Evolutionary conservation across 1,284 basidiomycete genomes (phyloP).

Genomic region (Irpex sp.): DNA sequence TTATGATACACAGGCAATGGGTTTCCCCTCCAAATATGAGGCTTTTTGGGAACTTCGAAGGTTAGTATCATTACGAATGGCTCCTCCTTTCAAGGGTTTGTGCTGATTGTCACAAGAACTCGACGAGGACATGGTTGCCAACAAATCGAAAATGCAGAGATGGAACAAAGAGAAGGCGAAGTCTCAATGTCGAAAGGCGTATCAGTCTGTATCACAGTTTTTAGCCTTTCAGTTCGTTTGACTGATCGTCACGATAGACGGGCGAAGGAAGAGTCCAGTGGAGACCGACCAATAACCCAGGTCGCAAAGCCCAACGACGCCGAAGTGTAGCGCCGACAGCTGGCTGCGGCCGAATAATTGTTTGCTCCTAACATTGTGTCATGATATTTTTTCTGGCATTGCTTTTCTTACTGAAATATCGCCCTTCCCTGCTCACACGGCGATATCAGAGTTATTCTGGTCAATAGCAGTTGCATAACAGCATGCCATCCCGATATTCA

Average conservation of each 20-base stretch:
- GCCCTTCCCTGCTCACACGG: no score
- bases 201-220: constrained; percentile 4
- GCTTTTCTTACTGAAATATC: no score
- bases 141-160: constrained; percentile 10
- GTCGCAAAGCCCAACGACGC: neutral
- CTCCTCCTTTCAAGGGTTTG: neutral
- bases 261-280: neutral
- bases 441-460: no score
- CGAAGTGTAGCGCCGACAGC: no score
- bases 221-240: neutral
- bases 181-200: constrained; percentile 3
- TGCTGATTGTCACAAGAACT: constrained; percentile 6
- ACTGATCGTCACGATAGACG: neutral
- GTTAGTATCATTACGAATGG: constrained; percentile 6
- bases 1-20: constrained; percentile 5
- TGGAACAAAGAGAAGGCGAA: constrained; percentile 10
- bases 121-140: constrained; percentile 14
- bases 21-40: constrained; percentile 4
- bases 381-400: no score
- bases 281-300: neutral
- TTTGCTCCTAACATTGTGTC: no score
- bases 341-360: no score
- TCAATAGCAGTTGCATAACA: no score
- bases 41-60: constrained; percentile 10
- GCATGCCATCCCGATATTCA: no score